Base-by-base conservation (phyloP, 768 basidiomycete species). In the Trametes maxima region DNA sequence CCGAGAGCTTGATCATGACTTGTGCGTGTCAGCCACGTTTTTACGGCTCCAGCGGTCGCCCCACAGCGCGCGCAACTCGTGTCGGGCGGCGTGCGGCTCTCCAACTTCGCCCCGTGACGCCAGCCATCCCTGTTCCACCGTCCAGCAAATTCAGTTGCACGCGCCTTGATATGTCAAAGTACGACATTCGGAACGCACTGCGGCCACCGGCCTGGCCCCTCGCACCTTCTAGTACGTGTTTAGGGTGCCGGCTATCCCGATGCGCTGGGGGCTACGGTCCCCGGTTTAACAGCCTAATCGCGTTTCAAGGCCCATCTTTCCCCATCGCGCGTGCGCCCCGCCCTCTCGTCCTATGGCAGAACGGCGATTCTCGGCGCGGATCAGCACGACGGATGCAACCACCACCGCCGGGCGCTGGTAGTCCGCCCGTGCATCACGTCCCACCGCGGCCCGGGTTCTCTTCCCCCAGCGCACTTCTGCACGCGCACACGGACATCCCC, bases 381-480 rank as follows among this genome's bases (percentile, higher is more conserved):
- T 52, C 37, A 52, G 36, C 12, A 24, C 4, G 1, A 49, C n/a
- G 21, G 37, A 39, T 14, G 8, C 4, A 22, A 36, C 12, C 19
- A 13, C 19, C 19, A 6, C 25, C 40, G 47, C 25, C 40, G 47
- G 21, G 40, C 57, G 57, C 40, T 25, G 46, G 36, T 50, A 50
- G 48, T 25, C 25, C 48, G 57, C 37, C 40, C 57, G 11, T 43
- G 39, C 57, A 50, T 58, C 57, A 50, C 19, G 48, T 42, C 57
- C 40, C 19, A 13, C 28, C 17, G 13, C 43, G 43, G 17, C 43
- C 43, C n/a, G 16, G 6, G 16, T 44, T 44, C 22, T 24, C 14
- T 13, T 24, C 45, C 21, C 17, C 12, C 4, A 40, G 45, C 21
- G 24, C 22, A 22, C 5, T 19, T 46, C 21, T 19, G 45, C 21